Conservation (phyloP, 306 rosid genomes). For the Mimosa bimucronata region DNA sequence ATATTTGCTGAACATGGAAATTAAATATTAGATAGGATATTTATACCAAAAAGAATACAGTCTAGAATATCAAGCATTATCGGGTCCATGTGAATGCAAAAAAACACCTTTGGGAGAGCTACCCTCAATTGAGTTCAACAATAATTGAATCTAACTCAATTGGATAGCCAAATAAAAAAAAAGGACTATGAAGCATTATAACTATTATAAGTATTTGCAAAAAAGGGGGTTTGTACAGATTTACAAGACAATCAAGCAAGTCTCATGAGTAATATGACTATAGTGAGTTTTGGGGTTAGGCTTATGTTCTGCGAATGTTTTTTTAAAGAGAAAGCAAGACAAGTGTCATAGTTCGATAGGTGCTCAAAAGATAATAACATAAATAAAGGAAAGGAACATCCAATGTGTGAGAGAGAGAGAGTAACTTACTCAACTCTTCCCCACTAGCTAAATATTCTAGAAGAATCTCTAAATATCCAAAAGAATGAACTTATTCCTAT, state of each 20-base stretch:
- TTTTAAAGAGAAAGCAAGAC: neutral
- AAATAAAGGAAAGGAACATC: too few species aligned
- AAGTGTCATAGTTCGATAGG: neutral
- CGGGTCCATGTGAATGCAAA: too few species aligned
- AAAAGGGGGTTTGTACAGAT: neutral
- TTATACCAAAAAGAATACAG: neutral
- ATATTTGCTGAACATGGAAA: constrained; percentile 61
- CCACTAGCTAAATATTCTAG: too few species aligned
- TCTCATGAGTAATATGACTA: neutral
- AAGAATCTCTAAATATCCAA: too few species aligned
- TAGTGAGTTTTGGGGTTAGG: neutral
- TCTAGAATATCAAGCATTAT: constrained; percentile 5
- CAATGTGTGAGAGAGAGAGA: too few species aligned
- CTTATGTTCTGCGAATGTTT: neutral
- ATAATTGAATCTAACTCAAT: too few species aligned
- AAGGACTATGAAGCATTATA: neutral
- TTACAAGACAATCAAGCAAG: neutral
- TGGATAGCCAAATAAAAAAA: too few species aligned
- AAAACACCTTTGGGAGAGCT: too few species aligned
- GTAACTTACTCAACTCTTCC: too few species aligned
- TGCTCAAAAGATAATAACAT: too few species aligned
- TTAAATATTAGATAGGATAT: constrained; percentile 11
- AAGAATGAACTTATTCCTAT: too few species aligned
- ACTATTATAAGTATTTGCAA: neutral
- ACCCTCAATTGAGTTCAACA: too few species aligned